Base-by-base conservation (phyloP, 768 basidiomycete genomes). In the Agrocybe chaxingu region DNA sequence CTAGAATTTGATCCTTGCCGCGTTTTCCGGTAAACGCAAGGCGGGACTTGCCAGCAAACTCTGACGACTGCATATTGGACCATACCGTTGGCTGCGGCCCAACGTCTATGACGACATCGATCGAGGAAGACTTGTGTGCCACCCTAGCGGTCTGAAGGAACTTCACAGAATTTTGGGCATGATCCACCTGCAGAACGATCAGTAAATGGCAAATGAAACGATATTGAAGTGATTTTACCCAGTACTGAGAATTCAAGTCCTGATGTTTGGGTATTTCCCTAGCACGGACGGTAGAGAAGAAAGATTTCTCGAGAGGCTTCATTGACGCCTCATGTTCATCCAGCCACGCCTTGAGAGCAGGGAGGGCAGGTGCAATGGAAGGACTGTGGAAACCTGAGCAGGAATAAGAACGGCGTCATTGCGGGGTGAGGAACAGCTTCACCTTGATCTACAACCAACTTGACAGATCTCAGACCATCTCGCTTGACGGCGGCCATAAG, bases 381-480 rank as follows among this genome's bases (percentile, higher is more conserved):
- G 63, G 63, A 47, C 69, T 70, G 16, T 71, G 70, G 61, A 71
- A 71, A 3, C 67, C 69, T 69, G 24, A 8, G 16, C 11, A 5
- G 42, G 31, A 35, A 41, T 44, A 8, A 52, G 42, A 30, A 30
- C 30, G 37, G 12, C 13, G 6, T 9, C 9, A 34, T 1, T 19
- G 7, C 18, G 4, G 12, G 24, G n/a, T 19, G 2, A 8, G 19
- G 13, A n/a, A 12, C 35, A 7, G 6, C 19, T 54, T 40, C 51
- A 66, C 67, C 69, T 59, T 70, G 69, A 50, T 67, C 62, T 12
- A 70, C 63, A 29, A 62, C 62, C 42, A 70, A 48, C 45, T 60
- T 62, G 0, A 62, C 61, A 5, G 64, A 60, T 42, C 63, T 55
- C 33, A 64, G 44, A 1, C 64, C 65, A 35, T 59, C 58, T 31